Percentiles rank a stretch among this genome's conserved stretches.
Evolutionary conservation across 768 basidiomycete genomes (phyloP).

Genomic region (Phlegmacium glaucopus): DNA sequence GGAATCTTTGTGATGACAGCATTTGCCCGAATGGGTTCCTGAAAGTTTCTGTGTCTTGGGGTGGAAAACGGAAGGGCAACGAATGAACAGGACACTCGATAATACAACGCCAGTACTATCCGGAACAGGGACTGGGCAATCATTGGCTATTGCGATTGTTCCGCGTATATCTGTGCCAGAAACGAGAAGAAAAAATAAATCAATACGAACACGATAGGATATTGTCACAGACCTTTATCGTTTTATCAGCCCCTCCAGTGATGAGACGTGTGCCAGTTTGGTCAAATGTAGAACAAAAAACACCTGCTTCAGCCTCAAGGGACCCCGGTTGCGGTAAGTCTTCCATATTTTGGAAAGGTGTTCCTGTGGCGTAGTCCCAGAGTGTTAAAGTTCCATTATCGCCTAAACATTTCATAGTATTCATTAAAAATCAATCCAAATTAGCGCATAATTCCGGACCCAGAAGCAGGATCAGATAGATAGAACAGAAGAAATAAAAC

Average conservation of each 20-base stretch:
- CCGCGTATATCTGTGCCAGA: conserved; percentile 54
- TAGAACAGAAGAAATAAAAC: conserved; percentile 2
- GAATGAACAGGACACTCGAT: conserved; percentile 4
- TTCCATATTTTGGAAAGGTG: conserved; percentile 91
- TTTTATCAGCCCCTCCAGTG: conserved; percentile 98
- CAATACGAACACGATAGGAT: conserved; percentile 3
- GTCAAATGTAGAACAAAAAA: conserved; percentile 97
- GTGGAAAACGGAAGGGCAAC: background rate
- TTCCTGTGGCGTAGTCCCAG: conserved; percentile 95
- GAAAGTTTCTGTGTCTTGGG: no score
- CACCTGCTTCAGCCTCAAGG: conserved; percentile 93
- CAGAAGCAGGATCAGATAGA: background rate
- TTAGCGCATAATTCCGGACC: background rate
- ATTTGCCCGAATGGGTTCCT: no score
- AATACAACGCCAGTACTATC: no score
- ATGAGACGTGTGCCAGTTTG: conserved; percentile 91
- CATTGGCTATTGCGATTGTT: conserved; percentile 51
- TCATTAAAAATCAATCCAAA: background rate
- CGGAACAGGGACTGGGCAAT: background rate
- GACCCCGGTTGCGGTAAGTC: conserved; percentile 98
- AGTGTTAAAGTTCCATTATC: conserved; percentile 90
- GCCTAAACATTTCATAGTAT: conserved; percentile 46
- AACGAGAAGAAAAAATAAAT: background rate
- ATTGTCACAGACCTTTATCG: conserved; percentile 79
- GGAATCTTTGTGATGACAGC: no score